Evolutionary conservation across 176 grass and related monocot species (phyloP), one percentile per base, ranked within the genome.

Genomic region (Hordeum marinum): DNA sequence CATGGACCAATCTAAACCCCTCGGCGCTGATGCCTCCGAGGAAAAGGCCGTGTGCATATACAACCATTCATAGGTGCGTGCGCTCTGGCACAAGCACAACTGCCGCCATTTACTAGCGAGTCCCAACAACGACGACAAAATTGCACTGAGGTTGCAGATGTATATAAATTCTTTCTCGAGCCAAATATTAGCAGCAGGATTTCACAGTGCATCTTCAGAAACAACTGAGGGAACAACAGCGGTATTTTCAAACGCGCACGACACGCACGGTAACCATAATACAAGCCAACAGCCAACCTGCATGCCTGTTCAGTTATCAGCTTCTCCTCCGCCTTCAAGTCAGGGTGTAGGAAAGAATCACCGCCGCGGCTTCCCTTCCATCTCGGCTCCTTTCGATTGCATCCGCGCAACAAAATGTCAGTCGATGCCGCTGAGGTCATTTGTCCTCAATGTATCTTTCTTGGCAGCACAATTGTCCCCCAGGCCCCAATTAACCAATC

Each of bases 281-380:
- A 83, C 35, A 65, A 86, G 26, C 74, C 68, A 87, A 80, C 84
- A 80, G 80, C 67, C 41, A 58, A 34, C 67, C 41, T 65, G 57
- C 31, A 50, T 63, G 17, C 20, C 57, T 62, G 9, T 26, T 0
- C 75, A 3, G 36, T 64, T 52, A 20, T 59, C 68, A 80, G 41
- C 63, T 68, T 39, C 67, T 39, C 42, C 36, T 75, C 54, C 81
- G 12, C 50, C 71, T 59, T 85, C 84, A 35, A 21, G 37, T 81
- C 82, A 84, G 57, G 39, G 29, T 46, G 80, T 58, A 58, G 80
- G 17, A 85, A 58, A 27, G 66, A 85, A 81, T 62, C 80, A 20
- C 39, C 6, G 26, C 42, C 24, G 11, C 25, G 17, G 21, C 18
- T 14, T 29, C n/a, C 50, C 0, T 82, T 8, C 58, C 43, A 74